Percentiles rank a stretch among this genome's conserved stretches.
These are phyloP conservation scores for Fusarium kyushuense DNA, from an alignment of 2,329 filamentous ascomycete species.

Conservation along the genomic window DNA sequence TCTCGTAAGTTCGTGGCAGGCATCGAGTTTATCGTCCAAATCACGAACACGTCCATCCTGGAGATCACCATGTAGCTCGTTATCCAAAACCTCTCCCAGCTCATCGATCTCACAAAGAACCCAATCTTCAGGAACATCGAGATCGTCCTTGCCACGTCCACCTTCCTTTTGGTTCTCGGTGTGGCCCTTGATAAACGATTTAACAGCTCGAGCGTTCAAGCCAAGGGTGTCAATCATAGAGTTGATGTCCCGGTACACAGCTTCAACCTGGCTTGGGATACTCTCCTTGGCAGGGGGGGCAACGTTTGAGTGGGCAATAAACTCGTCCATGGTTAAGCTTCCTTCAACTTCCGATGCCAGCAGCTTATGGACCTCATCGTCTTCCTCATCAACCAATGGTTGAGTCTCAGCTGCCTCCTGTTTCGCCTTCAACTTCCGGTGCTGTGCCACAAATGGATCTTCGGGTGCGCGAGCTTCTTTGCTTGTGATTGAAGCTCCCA, in stretches of 20 bases:
- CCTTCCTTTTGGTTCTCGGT: constrained; percentile 64
- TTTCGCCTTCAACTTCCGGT: constrained; percentile 64
- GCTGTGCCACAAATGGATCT: constrained; percentile 63
- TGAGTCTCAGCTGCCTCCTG: constrained; percentile 69
- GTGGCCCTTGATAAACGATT: constrained; percentile 76
- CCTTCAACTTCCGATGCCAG: constrained; percentile 71
- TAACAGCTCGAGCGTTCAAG: constrained; percentile 79
- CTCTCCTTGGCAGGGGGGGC: constrained; percentile 66
- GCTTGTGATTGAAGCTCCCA: constrained; percentile 56
- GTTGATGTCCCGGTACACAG: constrained; percentile 83
- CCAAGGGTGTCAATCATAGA: constrained; percentile 95
- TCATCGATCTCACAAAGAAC: constrained; percentile 80
- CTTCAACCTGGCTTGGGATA: constrained; percentile 72
- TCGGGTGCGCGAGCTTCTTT: constrained; percentile 54
- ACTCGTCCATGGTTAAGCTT: constrained; percentile 73
- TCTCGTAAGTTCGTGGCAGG: constrained; percentile 74
- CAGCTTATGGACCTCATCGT: constrained; percentile 73
- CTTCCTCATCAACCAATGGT: constrained; percentile 74
- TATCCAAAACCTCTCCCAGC: constrained; percentile 72
- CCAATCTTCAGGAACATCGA: constrained; percentile 78
- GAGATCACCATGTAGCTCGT: constrained; percentile 72
- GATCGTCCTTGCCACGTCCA: constrained; percentile 72
- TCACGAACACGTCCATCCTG: constrained; percentile 76
- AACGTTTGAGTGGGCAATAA: constrained; percentile 72
- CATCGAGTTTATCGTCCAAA: constrained; percentile 75